Evolutionary conservation across 2,329 filamentous ascomycete genomes (phyloP), one percentile per base, ranked within the genome.

Genomic region (Colletotrichum australisinense): DNA sequence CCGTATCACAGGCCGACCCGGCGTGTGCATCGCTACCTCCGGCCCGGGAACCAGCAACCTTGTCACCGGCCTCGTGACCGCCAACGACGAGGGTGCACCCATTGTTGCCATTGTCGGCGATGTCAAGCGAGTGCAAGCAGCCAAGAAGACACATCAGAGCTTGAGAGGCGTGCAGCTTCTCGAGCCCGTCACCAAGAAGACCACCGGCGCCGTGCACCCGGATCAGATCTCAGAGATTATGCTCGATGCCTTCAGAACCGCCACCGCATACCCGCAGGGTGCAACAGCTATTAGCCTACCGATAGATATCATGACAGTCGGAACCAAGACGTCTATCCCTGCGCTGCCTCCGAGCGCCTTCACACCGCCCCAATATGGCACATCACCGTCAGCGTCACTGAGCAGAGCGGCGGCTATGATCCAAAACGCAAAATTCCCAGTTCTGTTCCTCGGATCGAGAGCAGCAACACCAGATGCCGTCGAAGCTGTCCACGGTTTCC

Each of bases 81-180:
- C 85, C 28, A 87, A 83, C 5, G 86, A 86, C 8, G 85, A 87
- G 76, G 84, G 85, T 19, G 83, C 85, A 62, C 86, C 85, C 1
- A 82, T 87, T 8, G 84, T 87, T 12, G 85, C 86, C n/a, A 81
- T 87, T 52, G 81, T 86, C n/a, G 86, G 86, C 53, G 84, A 81
- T 55, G 86, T 87, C 16, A 84, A 84, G 46, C 79, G 85, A 53
- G 76, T 81, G 22, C 82, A 86, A 75, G 83, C 81, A 66, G 82
- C 83, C 24, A 84, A 85, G 76, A 82, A 84, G 68, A 87, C 86
- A 2, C 86, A 87, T 75, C 86, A 87, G 75, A 84, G 82, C 38
- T 83, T 87, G 78, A 81, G 81, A 66, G 82, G 83, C 2, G 76
- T 85, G 35, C 84, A 86, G 16, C 83, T 87, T 24, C 79, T 87